Base-by-base conservation (phyloP, 2,329 filamentous ascomycete species). In the Tetracladium maxilliforme region DNA sequence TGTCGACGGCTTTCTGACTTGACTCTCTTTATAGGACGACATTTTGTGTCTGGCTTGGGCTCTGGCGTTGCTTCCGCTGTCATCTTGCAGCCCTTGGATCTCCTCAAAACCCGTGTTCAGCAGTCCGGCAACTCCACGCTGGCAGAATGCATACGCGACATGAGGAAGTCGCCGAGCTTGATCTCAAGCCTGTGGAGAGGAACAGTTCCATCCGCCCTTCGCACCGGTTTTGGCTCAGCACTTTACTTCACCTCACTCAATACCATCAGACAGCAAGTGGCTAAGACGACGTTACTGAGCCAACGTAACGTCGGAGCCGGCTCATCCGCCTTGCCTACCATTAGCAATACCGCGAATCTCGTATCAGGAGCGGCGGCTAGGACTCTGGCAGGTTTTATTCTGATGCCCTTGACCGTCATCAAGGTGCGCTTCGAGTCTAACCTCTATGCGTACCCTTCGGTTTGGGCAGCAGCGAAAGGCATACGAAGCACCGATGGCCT, bases 391-490 rank as follows among this genome's bases (percentile, higher is more conserved):
- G 90, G 90, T 19, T 80, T 94, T 43, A 56, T 92, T 22, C 71
- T 95, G 53, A 95, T 94, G 81, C 90, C 90, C 2, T 70, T 95
- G 32, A 98, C 90, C 2, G 77, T 98, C 22, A 76, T 98, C 42
- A 98, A 98, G 47, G 90, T 95, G 21, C 80, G 90, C 22, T 95
- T 92, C 45, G 90, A 98, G 50, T 87, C 78, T 14, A 84, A 67
- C 33, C 58, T 87, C 21, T 98, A 94, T 55, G 57, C 70, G 4
- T 95, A 95, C 54, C 64, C 65, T 14, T 87, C 82, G 2, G 58
- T 95, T 14, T 52, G 65, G 20, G 62, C 70, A 19, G 90, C 90
- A 0, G 71, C 67, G 2, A 58, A 57, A 17, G 82, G 90, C 37
- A 94, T 95, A 15, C 54, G 76, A 26, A 60, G 61, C 6, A 68